Percentiles rank a stretch among this genome's conserved stretches.
phyloP scores from a whole-genome alignment of 305 asterid genomes.

The Fraxinus velutina region DNA sequence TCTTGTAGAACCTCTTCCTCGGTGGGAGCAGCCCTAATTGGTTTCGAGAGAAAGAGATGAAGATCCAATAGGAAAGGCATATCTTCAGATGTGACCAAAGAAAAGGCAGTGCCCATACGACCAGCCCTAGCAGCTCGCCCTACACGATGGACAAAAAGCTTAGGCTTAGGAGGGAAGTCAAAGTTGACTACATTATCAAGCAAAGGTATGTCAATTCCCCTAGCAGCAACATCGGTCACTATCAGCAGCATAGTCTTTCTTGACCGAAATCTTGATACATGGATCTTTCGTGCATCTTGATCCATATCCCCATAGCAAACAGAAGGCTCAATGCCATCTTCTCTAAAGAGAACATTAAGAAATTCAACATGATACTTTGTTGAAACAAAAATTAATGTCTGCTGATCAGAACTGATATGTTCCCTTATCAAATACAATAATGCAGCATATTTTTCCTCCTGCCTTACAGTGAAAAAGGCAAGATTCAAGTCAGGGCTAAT shows the following conservation, averaged over 20 bases:
- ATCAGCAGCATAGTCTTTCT: slow-evolving; percentile 85
- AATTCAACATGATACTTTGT: slow-evolving; percentile 92
- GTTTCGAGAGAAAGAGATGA: slow-evolving; percentile 87
- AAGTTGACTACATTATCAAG: slow-evolving; percentile 88
- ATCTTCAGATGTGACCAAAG: slow-evolving; percentile 79
- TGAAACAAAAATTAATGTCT: slow-evolving; percentile 75
- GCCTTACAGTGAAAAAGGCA: slow-evolving; percentile 69
- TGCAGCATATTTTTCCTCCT: slow-evolving; percentile 78
- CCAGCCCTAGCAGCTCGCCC: slow-evolving; percentile 99
- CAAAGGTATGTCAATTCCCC: slow-evolving; percentile 93
- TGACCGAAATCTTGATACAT: slow-evolving; percentile 68
- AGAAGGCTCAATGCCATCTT: slow-evolving; percentile 81
- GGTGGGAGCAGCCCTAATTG: slow-evolving; percentile 77
- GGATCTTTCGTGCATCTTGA: slow-evolving; percentile 84
- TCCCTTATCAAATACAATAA: slow-evolving; percentile 76
- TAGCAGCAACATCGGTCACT: slow-evolving; percentile 96
- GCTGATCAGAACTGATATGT: slow-evolving; percentile 61
- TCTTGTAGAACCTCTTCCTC: slow-evolving; percentile 72
- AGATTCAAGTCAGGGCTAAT: slow-evolving; percentile 84
- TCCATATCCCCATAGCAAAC: slow-evolving; percentile 98
- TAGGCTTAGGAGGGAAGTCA: slow-evolving; percentile 87
- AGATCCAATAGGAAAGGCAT: slow-evolving; percentile 82
- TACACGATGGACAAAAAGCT: slow-evolving; percentile 91
- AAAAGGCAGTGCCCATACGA: slow-evolving; percentile 78
- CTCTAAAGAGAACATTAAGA: slow-evolving; percentile 53